Conservation (phyloP, 345 rosid species). For the Murraya paniculata region DNA sequence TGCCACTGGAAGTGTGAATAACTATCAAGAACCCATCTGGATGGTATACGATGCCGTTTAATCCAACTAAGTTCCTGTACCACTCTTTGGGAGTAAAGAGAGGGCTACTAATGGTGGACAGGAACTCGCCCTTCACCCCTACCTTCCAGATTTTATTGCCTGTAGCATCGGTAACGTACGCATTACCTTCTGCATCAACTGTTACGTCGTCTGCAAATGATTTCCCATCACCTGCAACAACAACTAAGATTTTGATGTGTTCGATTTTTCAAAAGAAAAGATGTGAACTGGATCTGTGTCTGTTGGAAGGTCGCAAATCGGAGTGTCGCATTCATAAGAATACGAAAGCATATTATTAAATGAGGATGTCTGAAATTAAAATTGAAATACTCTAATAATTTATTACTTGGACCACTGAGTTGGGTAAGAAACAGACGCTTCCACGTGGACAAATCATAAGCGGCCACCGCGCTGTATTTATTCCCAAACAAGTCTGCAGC, state of each 20-base stretch:
- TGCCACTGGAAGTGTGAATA: conserved; percentile 73
- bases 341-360: too few relatives aligned
- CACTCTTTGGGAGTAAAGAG: conserved; percentile 66
- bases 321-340: too few relatives aligned
- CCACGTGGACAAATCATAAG: conserved; percentile 89
- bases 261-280: too few relatives aligned
- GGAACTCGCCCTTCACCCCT: conserved; percentile 51
- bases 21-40: conserved; percentile 77
- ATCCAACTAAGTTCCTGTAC: conserved; percentile 58
- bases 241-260: too few relatives aligned
- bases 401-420: conserved; percentile 62
- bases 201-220: conserved; percentile 84
- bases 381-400: neutral
- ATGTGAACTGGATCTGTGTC: too few relatives aligned
- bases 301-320: too few relatives aligned
- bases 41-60: conserved; percentile 83
- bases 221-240: conserved; percentile 40
- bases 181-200: conserved; percentile 65
- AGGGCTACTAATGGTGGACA: conserved; percentile 50
- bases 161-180: conserved; percentile 75
- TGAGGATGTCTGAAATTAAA: too few relatives aligned
- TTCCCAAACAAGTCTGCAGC: conserved; percentile 61
- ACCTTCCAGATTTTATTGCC: conserved; percentile 74
- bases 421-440: conserved; percentile 61
- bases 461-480: conserved; percentile 58